Conservation (phyloP, 2,329 filamentous ascomycete species). For the Sphaerulina musiva region DNA sequence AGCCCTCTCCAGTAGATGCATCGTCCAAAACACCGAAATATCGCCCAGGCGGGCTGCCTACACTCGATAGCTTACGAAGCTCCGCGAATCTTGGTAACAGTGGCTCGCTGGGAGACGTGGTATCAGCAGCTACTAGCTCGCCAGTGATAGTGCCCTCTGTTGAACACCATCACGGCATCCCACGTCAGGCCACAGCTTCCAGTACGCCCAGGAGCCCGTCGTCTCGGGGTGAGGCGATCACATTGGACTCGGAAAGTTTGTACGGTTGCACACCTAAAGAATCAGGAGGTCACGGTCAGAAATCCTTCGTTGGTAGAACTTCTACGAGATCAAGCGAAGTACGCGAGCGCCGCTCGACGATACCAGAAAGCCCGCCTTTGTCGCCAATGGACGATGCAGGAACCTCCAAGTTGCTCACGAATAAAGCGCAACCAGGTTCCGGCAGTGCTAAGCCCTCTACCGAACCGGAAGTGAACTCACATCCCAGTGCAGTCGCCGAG, state of each 20-base stretch:
- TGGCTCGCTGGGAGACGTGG: too few species aligned
- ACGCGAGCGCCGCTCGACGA: not conserved
- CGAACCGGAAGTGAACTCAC: not conserved
- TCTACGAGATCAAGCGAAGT: not conserved
- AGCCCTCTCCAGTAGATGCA: not conserved
- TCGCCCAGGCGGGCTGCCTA: not conserved
- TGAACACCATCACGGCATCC: too few species aligned
- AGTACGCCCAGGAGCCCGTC: not conserved
- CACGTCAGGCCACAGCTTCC: too few species aligned
- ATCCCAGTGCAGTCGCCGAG: not conserved
- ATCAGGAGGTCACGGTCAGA: not conserved
- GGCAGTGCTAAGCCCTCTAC: not conserved
- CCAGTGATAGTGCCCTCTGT: too few species aligned
- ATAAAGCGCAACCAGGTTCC: not conserved
- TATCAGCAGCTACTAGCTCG: too few species aligned
- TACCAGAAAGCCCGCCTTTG: conserved; percentile 5
- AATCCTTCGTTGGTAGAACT: not conserved
- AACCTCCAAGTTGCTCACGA: not conserved
- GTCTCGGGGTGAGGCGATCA: not conserved
- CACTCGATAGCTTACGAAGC: not conserved
- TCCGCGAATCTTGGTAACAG: not conserved
- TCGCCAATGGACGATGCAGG: not conserved
- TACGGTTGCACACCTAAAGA: not conserved
- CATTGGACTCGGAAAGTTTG: not conserved
- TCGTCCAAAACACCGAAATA: not conserved